Conservation (phyloP, 2,329 filamentous ascomycete genomes). For the Colletotrichum gigasporum region DNA sequence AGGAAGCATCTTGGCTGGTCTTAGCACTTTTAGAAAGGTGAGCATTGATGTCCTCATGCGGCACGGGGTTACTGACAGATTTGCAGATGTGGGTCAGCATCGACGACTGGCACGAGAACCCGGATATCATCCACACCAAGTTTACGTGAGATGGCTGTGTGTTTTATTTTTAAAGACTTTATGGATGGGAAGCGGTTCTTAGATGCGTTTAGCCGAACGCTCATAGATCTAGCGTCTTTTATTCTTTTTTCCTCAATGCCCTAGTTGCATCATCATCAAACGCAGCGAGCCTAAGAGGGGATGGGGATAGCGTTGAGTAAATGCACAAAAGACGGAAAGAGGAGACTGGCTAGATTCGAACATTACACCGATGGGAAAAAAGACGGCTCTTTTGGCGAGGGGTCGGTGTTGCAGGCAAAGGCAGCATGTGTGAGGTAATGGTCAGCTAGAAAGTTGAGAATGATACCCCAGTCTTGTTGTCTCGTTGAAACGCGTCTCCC, state of each 20-base stretch:
- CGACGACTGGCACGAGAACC: slow-evolving; percentile 99
- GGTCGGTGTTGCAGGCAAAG: slow-evolving; percentile 12
- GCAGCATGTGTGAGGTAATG: slow-evolving; percentile 29
- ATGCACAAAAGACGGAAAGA: not conserved
- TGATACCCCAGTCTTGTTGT: slow-evolving; percentile 50
- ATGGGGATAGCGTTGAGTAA: not conserved
- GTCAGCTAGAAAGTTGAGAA: slow-evolving; percentile 39
- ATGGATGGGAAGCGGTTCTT: not conserved
- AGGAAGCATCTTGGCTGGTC: slow-evolving; percentile 92
- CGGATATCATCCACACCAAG: slow-evolving; percentile 98
- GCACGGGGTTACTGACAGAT: not conserved
- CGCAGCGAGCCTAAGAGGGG: not conserved
- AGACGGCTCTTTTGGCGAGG: not conserved
- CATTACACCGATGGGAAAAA: slow-evolving; percentile 1
- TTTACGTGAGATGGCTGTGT: slow-evolving; percentile 72
- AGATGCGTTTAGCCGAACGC: not conserved
- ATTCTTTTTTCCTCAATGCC: not conserved
- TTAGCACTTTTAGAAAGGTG: slow-evolving; percentile 99
- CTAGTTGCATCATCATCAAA: not conserved
- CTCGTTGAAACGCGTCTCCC: too few species aligned
- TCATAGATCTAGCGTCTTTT: not conserved
- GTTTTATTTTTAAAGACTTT: slow-evolving; percentile 1
- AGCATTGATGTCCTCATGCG: not conserved
- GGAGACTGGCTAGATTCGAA: slow-evolving; percentile 10
- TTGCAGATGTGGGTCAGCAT: slow-evolving; percentile 99